Evolutionary conservation across 495 filamentous ascomycete species (phyloP).

Genomic region (Aspergillus cavernicola): DNA sequence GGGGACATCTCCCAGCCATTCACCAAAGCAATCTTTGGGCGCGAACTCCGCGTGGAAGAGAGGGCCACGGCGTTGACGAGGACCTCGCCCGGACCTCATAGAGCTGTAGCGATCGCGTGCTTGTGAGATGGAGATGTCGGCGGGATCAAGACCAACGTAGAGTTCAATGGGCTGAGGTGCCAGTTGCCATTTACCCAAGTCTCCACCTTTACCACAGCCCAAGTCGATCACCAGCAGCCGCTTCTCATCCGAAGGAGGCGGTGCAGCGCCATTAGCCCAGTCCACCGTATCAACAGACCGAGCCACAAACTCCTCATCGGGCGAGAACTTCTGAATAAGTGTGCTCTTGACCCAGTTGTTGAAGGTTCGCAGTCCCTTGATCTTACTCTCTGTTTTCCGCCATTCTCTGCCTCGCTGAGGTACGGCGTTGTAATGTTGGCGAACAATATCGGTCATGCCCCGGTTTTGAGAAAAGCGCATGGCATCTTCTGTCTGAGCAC

Average conservation of each 20-base stretch:
- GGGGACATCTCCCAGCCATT: constrained; percentile 70
- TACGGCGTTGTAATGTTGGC: constrained; percentile 94
- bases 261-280: constrained; percentile 51
- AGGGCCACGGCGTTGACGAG: constrained; percentile 53
- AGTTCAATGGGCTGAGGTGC: constrained; percentile 79
- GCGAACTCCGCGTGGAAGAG: constrained; percentile 83
- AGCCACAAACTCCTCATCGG: constrained; percentile 65
- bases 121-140: constrained; percentile 86
- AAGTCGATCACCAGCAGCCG: constrained; percentile 81
- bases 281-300: constrained; percentile 35
- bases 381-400: constrained; percentile 87
- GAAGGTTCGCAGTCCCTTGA: constrained; percentile 89
- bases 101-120: constrained; percentile 75
- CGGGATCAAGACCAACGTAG: constrained; percentile 90
- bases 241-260: constrained; percentile 39
- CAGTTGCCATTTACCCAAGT: constrained; percentile 91
- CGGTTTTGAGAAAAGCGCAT: constrained; percentile 42
- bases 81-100: constrained; percentile 61
- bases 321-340: constrained; percentile 93
- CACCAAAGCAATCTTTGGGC: constrained; percentile 84
- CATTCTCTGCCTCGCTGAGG: constrained; percentile 83
- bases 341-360: constrained; percentile 99
- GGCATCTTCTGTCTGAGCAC: constrained; percentile 51
- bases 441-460: constrained; percentile 79
- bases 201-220: constrained; percentile 95